Base-by-base conservation (phyloP, 192 early-diverging fungal genomes). In the Oehlia diaphana region DNA sequence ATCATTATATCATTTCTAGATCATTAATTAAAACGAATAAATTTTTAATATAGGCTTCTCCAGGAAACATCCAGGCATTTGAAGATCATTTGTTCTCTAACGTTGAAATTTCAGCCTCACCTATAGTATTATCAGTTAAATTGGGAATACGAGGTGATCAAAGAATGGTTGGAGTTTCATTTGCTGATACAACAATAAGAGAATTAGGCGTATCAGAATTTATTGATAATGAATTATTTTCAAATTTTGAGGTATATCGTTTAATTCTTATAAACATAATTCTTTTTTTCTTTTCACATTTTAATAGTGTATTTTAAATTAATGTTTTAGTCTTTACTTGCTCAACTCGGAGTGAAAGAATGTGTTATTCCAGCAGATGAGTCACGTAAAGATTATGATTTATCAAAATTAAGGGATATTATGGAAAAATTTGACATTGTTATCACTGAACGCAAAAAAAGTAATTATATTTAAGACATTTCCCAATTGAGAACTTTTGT, bases 281-380 rank as follows among this genome's bases (percentile, higher is more conserved):
- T 19, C 6, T 33, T 68, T 68, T 37, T 37, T 35, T 39, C 3
- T 26, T 13, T 84, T 28, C 50, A 81, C 9, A 8, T 62, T 39
- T 72, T 21, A 58, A 33, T 71, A n/a, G 35, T 53, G 19, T 2
- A 16, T 74, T 21, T 2, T 50, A 19, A 79, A 23, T 61, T 37
- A 4, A 26, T 58, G 23, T 76, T 49, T 16, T 74, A 93, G 90
- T 93, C 96, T 8, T 84, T 99, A 47, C 84, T 95, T 31, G 95
- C 98, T 80, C 97, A 99, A 84, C 90, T 97, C 62, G 92, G 93
- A 47, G 94, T 96, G 65, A 97, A 97, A 80, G 97, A 99, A 82
- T 96, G 95, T 74, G 82, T 97, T 16, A 80, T 99, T 28, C 84
- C 89, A 16, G 63, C 80, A 9, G 84, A 87, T 70, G 87, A 93